Conservation (phyloP, 2,329 filamentous ascomycete genomes). For the Trichoderma hamatum region DNA sequence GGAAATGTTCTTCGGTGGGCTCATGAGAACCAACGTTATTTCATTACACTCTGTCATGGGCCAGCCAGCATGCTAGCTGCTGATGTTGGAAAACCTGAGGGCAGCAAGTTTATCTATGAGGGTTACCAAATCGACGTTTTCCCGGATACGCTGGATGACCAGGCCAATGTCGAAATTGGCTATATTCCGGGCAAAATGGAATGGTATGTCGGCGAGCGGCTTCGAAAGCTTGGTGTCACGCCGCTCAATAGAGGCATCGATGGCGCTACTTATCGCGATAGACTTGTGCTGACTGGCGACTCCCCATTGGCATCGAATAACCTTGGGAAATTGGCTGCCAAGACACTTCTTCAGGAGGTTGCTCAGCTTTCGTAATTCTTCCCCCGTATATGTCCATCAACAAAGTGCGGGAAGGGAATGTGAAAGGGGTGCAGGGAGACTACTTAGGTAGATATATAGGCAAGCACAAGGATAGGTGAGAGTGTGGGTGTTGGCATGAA, state of each 20-base stretch:
- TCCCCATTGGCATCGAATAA: neutral
- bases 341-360: neutral
- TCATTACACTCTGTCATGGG: neutral
- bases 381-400: neutral
- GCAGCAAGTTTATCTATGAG: neutral
- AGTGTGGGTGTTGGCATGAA: neutral
- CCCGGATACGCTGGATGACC: neutral
- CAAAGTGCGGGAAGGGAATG: neutral
- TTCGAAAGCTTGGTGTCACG: neutral
- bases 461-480: neutral
- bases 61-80: neutral
- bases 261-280: neutral
- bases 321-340: neutral
- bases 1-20: neutral
- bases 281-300: neutral
- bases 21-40: neutral
- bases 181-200: neutral
- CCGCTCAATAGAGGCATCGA: neutral
- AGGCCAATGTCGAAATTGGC: neutral
- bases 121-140: neutral
- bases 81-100: neutral
- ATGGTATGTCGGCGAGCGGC: neutral
- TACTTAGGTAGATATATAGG: neutral
- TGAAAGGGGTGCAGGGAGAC: neutral
- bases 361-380: neutral